Percentiles rank a stretch among this genome's conserved stretches.
Conservation (phyloP, 495 filamentous ascomycete genomes). For the Annulohypoxylon maeteangense region DNA sequence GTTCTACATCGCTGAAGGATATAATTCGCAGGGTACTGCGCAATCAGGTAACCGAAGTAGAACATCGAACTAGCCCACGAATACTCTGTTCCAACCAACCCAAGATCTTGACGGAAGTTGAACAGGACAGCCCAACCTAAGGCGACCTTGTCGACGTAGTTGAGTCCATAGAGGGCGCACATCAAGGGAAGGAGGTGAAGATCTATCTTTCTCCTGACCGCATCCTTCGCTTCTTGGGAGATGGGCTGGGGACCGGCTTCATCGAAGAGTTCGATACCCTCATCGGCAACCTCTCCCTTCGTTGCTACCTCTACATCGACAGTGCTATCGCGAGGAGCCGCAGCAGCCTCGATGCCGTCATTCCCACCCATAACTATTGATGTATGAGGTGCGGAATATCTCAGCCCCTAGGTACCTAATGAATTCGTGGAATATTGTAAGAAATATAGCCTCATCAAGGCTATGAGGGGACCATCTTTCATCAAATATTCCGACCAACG, state of each 20-base stretch:
- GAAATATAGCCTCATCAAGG: background rate
- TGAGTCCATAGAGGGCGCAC: conserved; percentile 8
- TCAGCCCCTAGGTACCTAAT: too few species aligned
- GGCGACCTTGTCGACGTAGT: conserved; percentile 16
- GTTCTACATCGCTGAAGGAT: conserved; percentile 12
- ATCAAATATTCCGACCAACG: conserved; percentile 1
- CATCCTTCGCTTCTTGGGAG: conserved; percentile 12
- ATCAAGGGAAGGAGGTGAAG: conserved; percentile 10
- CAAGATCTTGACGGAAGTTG: conserved; percentile 12
- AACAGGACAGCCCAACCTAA: conserved; percentile 9
- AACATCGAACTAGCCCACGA: conserved; percentile 15
- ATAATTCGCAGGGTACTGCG: conserved; percentile 11
- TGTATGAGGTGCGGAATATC: background rate
- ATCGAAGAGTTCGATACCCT: conserved; percentile 9
- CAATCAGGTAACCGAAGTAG: conserved; percentile 13
- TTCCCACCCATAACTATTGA: background rate
- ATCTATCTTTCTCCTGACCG: conserved; percentile 13
- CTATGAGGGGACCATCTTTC: background rate
- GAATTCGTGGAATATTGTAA: background rate
- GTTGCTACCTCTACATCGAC: background rate
- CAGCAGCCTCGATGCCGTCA: background rate
- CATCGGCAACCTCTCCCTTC: conserved; percentile 5
- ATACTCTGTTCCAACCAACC: conserved; percentile 15
- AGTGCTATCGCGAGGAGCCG: background rate
- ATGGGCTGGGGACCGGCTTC: conserved; percentile 7